phyloP scores from a whole-genome alignment of 2,329 filamentous ascomycete genomes.

The Xylaria sp. region DNA sequence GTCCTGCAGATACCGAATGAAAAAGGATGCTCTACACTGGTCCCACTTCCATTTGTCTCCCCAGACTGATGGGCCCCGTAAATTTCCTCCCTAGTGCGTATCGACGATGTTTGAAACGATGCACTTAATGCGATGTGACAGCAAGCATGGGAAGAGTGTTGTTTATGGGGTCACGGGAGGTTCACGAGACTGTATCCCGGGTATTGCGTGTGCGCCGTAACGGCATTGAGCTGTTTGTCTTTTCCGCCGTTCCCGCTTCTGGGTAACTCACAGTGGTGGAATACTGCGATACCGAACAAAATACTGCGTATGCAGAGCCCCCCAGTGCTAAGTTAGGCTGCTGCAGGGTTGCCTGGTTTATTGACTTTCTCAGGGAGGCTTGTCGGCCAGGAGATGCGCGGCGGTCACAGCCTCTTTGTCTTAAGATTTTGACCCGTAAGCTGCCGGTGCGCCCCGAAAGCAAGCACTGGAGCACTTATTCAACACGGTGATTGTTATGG shows the following conservation, averaged over 20 bases:
- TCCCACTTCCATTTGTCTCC: conserved; percentile 25
- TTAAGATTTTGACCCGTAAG: conserved; percentile 7
- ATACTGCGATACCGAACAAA: conserved; percentile 2
- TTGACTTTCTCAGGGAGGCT: conserved; percentile 21
- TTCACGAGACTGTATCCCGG: neutral
- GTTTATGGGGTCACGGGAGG: neutral
- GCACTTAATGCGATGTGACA: conserved; percentile 24
- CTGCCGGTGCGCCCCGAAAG: conserved; percentile 26
- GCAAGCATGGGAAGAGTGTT: conserved; percentile 21
- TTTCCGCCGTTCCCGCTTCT: neutral
- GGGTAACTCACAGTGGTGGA: neutral
- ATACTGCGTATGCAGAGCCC: conserved; percentile 24
- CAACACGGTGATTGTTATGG: neutral
- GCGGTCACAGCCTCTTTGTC: conserved; percentile 20
- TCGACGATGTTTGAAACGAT: conserved; percentile 31
- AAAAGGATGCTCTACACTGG: conserved; percentile 9
- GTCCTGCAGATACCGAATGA: conserved; percentile 28
- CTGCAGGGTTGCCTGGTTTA: conserved; percentile 29
- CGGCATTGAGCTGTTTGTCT: conserved; percentile 1
- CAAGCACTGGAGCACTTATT: neutral
- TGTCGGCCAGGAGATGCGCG: conserved; percentile 23
- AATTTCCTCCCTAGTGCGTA: conserved; percentile 14
- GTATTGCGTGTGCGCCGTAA: neutral
- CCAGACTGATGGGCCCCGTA: conserved; percentile 26
- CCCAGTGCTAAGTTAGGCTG: neutral